A percentile compares a stretch with the other conserved stretches of the same genome.
Evolutionary conservation across 345 rosid species (phyloP).

Genomic region (Turritis glabra): DNA sequence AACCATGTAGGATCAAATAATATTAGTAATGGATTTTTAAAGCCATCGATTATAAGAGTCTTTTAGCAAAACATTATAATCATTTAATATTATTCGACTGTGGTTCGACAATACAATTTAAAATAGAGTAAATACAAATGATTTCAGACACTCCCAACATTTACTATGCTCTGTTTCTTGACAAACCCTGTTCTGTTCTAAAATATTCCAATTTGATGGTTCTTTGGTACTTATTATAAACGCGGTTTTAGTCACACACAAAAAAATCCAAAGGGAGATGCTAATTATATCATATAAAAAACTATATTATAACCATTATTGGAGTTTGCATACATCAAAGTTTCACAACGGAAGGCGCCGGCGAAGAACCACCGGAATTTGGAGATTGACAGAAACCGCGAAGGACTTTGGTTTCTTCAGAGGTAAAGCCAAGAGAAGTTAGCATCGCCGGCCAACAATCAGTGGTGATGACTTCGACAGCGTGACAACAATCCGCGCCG

Average conservation of each 20-base stretch:
- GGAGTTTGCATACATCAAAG: constrained; percentile 15
- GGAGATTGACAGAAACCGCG: constrained; percentile 52
- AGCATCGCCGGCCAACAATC: constrained; percentile 88
- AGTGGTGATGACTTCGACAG: constrained; percentile 51
- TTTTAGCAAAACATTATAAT: too few relatives aligned
- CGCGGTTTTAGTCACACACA: neutral
- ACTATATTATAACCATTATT: neutral
- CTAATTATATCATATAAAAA: neutral
- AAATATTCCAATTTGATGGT: neutral
- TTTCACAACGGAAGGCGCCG: constrained; percentile 23
- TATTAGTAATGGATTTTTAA: too few relatives aligned
- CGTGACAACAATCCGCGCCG: constrained; percentile 55
- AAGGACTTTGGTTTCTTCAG: constrained; percentile 61
- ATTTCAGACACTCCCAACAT: too few relatives aligned
- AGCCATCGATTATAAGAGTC: too few relatives aligned
- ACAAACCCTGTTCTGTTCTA: neutral
- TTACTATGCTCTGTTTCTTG: constrained; percentile 5
- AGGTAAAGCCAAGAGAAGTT: constrained; percentile 63
- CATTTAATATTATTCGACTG: too few relatives aligned
- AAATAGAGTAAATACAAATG: too few relatives aligned
- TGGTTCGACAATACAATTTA: too few relatives aligned
- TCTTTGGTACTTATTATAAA: neutral
- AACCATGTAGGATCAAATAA: too few relatives aligned
- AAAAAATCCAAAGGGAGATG: neutral
- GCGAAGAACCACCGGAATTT: constrained; percentile 34